Evolutionary conservation across 2,329 filamentous ascomycete genomes (phyloP), one percentile per base, ranked within the genome.

Genomic region (Coniochaeta hoffmannii): DNA sequence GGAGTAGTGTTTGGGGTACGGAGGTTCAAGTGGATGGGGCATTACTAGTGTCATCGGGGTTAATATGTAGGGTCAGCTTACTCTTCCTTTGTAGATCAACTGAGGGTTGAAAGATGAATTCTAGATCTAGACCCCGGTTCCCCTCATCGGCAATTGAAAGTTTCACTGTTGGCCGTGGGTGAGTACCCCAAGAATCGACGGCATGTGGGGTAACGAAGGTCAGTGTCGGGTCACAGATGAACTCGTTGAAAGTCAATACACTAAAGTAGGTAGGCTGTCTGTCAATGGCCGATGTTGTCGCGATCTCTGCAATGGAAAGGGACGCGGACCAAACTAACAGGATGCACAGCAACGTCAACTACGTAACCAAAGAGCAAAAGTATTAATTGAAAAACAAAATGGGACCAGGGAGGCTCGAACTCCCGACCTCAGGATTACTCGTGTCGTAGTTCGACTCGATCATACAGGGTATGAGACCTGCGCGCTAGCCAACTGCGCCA

Each of bases 341-440:
- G n/a, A n/a, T n/a, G n/a, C n/a, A n/a, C n/a, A n/a, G n/a, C n/a
- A n/a, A n/a, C n/a, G n/a, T n/a, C n/a, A n/a, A n/a, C n/a, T n/a
- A n/a, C n/a, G n/a, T n/a, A n/a, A n/a, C n/a, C 32, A 35, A 41
- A 41, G n/a, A 28, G 26, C 2, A 31, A 51, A 51, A 51, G 22
- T n/a, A 41, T 41, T 41, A 22, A 19, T 10, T 32, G 5, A 22
- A 10, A 4, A 41, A 41, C 3, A 22, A 41, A 3, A 35, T 51
- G 49, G 49, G 49, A 51, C 49, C 49, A 51, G 49, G n/a, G 49
- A 51, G 49, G 49, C 49, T 51, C 49, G 49, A 51, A 51, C 49
- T 51, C 49, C n/a, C 49, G 49, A 51, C 49, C 49, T 51, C 49
- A 51, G 49, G 49, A 51, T 51, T 51, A 51, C 49, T 51, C 49